Base-by-base conservation (phyloP, 2,329 filamentous ascomycete species). In the Arthrobotrys iridis region DNA sequence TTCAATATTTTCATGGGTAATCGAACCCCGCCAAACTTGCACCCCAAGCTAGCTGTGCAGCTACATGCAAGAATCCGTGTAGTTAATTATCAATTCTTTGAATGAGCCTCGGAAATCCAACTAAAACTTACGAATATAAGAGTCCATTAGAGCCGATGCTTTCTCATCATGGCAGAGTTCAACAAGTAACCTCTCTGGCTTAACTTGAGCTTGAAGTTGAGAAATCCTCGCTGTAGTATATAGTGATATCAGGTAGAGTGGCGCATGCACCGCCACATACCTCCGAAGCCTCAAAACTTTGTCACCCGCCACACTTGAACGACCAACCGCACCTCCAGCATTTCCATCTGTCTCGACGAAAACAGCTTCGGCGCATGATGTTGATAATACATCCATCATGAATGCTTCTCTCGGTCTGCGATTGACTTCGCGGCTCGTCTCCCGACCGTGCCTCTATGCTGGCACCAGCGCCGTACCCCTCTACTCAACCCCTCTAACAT, bases 361-460 rank as follows among this genome's bases (percentile, higher is more conserved):
- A 45, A 3, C 28, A 20, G 18, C 18, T 13, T 15, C 20, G 22
- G 41, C 57, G 43, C 35, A 65, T 67, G 43, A 67, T 66, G 70
- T 62, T 60, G 62, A 74, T 26, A 33, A 41, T 46, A 71, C 58
- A 64, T 57, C 62, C 71, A 63, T 63, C 57, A 75, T 75, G 71
- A 75, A 75, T 22, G 46, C 58, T 26, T 58, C 71, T 37, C 55
- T 75, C 46, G 63, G 63, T 22, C 48, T 75, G 63, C 71, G 71
- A 67, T 58, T 75, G 57, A 35, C 71, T 18, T 63, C 71, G 71
- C 71, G 58, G 55, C 37, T 75, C 40, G 20, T 62, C 15, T 64
- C 71, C 57, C 33, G 55, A 22, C 58, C 57, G 37, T 68, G 63
- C 57, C 15, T 57, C 30, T 48, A 30, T 28, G 52, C 45, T 18